Base-by-base conservation (phyloP, 805 yeast genomes). In the Candida koratica region DNA sequence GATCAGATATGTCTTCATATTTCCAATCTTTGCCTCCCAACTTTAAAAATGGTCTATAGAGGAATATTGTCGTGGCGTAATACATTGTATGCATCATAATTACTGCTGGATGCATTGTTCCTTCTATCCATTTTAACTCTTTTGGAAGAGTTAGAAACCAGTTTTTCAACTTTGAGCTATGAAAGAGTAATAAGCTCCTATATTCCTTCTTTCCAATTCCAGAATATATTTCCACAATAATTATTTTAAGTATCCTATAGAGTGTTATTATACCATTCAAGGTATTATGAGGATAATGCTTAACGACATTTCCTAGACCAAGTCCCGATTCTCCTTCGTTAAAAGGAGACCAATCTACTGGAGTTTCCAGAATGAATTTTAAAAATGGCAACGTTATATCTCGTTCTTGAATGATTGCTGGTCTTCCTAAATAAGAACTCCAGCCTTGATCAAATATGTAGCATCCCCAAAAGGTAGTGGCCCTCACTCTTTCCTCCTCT, bases 391-490 rank as follows among this genome's bases (percentile, higher is more conserved):
- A 15, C 7, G 34, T 25, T 9, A 41, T 37, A 22, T 28, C 32
- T 4, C 13, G 17, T 18, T 37, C 34, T 14, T 34, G 37, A 17
- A 41, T 36, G 5, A 37, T 37, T 3, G 30, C 25, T 2, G 44
- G 44, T 10, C 44, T 13, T 11, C 44, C 44, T 17, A 41, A 27
- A 23, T 41, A 41, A 5, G 36, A 34, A 14, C 39, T 22, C 44
- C 44, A 41, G 6, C 44, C 41, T 31, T 34, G 39, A 15, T 41
- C 44, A 27, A 38, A 37, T 7, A 41, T 27, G 28, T 28, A 41
- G 24, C 42, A 41, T 10, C 42, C 44, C 44, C 44, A 41, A 32
- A 41, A 41, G 12, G 44, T 41, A n/a, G 29, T 35, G 14, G 11
- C 15, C 22, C 41, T 30, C 3, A 37, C 42, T 5, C 12, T 28